Conservation (phyloP, 2,329 filamentous ascomycete genomes). For the Zasmidium citrigriseum region DNA sequence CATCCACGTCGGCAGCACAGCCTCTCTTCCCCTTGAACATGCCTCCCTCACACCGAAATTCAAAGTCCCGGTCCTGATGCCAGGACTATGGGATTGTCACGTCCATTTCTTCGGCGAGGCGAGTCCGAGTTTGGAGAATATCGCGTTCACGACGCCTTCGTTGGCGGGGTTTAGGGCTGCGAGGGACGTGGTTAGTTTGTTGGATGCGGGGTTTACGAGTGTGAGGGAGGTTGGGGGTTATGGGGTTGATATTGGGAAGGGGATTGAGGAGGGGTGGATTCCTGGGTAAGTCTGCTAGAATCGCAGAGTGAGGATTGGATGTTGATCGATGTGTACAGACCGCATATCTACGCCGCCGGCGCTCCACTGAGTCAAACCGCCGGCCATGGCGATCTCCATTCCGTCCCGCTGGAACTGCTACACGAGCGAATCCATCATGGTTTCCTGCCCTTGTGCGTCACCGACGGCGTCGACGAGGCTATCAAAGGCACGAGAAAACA, state of each 20-base stretch:
- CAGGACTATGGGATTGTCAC: conserved; percentile 58
- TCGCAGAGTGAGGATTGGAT: neutral
- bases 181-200: conserved; percentile 42
- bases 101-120: conserved; percentile 33
- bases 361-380: conserved; percentile 49
- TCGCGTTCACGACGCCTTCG: conserved; percentile 24
- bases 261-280: conserved; percentile 48
- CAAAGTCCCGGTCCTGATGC: conserved; percentile 49
- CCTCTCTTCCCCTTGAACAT: conserved; percentile 4
- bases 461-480: conserved; percentile 16
- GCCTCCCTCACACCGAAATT: neutral
- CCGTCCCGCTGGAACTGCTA: conserved; percentile 39
- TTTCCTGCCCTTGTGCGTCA: conserved; percentile 20
- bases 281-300: conserved; percentile 34
- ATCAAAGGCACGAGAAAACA: conserved; percentile 16
- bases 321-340: conserved; percentile 18
- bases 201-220: conserved; percentile 54
- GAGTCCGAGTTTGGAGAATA: conserved; percentile 11
- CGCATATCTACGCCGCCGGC: conserved; percentile 53
- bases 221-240: conserved; percentile 55
- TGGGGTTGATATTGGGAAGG: conserved; percentile 45
- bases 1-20: conserved; percentile 40
- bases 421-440: conserved; percentile 35
- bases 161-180: conserved; percentile 46
- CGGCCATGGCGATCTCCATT: conserved; percentile 52